Base-by-base conservation (phyloP, 2,329 filamentous ascomycete genomes). In the Diaporthe vaccinii region DNA sequence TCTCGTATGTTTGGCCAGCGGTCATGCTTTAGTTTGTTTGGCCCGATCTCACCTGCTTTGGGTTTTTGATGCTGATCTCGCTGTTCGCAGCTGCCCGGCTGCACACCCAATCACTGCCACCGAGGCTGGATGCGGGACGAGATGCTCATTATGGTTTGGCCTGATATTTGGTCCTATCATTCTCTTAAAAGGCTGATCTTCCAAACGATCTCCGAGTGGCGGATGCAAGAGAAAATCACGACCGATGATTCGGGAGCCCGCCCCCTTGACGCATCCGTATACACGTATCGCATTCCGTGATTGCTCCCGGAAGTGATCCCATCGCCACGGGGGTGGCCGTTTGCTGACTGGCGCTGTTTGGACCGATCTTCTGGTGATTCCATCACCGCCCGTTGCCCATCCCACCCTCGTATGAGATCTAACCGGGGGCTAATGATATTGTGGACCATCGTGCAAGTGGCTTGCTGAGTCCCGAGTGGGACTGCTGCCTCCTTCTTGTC, bases 101-200 rank as follows among this genome's bases (percentile, higher is more conserved):
- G 49, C 49, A 2, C 65, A 12, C 49, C n/a, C 31, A 36, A 41
- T 55, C 46, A 28, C n/a, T 55, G 65, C 65, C 31, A 55, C 65
- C 65, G 65, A 69, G 65, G 34, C 65, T 55, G 49, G 15, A 69
- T 31, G 46, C 49, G 34, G 65, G 49, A 69, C 17, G 49, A 41
- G 34, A 55, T 55, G 49, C 49, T 55, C n/a, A 55, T 41, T 69
- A 69, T 55, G 65, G 65, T 69, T 69, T 69, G 65, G 65, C 65
- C 65, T 41, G 65, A 69, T 69, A 36, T 69, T 39, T 69, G 49
- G 49, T 55, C 65, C 65, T 69, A 55, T 69, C 28, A 15, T 55
- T 22, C 34, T 10, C 34, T 39, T 39, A 55, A 41, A 31, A 25
- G 46, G n/a, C 65, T 69, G 65, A 69, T 69, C 65, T 55, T 41